Percentiles rank a stretch among this genome's conserved stretches.
Evolutionary conservation across 2,329 filamentous ascomycete genomes (phyloP).

Genomic region (Acrodontium crateriforme): DNA sequence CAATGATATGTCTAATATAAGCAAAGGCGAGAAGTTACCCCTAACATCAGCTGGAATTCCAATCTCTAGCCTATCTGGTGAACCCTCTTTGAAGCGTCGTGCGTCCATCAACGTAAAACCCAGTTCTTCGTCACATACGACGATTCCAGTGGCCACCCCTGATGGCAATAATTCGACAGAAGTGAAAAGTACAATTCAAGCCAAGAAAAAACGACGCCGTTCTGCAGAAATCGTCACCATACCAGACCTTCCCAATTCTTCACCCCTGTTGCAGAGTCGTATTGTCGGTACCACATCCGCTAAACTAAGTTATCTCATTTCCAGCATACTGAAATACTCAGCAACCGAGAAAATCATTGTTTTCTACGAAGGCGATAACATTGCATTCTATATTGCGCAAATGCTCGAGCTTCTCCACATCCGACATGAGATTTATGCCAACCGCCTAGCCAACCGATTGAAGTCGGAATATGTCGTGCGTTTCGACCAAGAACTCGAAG

Average conservation of each 20-base stretch:
- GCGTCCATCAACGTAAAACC: conserved; percentile 5
- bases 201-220: conserved; percentile 3
- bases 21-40: conserved; percentile 13
- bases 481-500: conserved; percentile 56
- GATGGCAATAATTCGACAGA: background rate
- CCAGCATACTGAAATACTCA: conserved; percentile 55
- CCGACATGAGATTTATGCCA: conserved; percentile 53
- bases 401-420: conserved; percentile 59
- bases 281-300: conserved; percentile 72
- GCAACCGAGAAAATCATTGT: conserved; percentile 71
- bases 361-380: conserved; percentile 82
- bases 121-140: background rate
- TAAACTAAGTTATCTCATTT: conserved; percentile 76
- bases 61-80: conserved; percentile 24
- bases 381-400: conserved; percentile 73
- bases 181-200: background rate
- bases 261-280: conserved; percentile 44
- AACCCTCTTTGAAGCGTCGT: conserved; percentile 21
- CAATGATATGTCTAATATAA: conserved; percentile 5
- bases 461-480: conserved; percentile 63
- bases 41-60: conserved; percentile 27
- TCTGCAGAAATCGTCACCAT: background rate
- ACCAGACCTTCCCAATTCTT: conserved; percentile 19
- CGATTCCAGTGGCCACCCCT: background rate
- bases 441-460: conserved; percentile 43